Evolutionary conservation across 805 yeast species (phyloP).

Genomic region (Saturnispora sanitii): DNA sequence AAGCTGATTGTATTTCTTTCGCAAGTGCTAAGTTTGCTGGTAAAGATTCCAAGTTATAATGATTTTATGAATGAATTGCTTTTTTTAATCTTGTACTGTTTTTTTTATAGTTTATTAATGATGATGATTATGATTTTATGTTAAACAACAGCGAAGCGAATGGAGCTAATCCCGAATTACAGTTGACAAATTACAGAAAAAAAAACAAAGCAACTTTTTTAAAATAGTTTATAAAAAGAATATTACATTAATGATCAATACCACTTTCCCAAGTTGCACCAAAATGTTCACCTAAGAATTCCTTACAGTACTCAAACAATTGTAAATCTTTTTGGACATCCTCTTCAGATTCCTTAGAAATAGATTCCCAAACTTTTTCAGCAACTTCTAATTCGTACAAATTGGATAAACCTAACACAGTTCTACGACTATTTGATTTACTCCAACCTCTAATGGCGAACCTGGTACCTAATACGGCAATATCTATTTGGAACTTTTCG

Average conservation of each 20-base stretch:
- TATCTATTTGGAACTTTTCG: constrained; percentile 38
- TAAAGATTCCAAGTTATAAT: constrained; percentile 5
- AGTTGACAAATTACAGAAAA: not conserved
- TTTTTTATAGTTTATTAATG: not conserved
- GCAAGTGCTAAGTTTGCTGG: constrained; percentile 59
- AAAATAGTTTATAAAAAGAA: no score
- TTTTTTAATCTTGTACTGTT: constrained; percentile 5
- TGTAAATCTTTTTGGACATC: constrained; percentile 30
- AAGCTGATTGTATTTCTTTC: constrained; percentile 59
- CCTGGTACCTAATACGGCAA: constrained; percentile 76
- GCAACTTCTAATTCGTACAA: constrained; percentile 58
- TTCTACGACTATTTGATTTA: constrained; percentile 35
- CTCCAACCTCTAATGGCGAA: constrained; percentile 61
- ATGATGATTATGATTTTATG: not conserved
- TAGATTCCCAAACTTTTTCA: constrained; percentile 43
- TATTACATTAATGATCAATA: constrained; percentile 14
- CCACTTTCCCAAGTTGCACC: constrained; percentile 57
- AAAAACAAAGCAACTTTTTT: no score
- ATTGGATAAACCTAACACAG: constrained; percentile 71
- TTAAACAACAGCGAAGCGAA: not conserved
- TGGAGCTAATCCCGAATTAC: not conserved
- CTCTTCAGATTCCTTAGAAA: constrained; percentile 29
- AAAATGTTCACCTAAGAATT: constrained; percentile 40
- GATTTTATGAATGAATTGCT: not conserved
- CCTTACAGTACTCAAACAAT: constrained; percentile 34